Percentiles rank a stretch among this genome's conserved stretches.
Conservation (phyloP, 768 basidiomycete species). For the Amanita jacksonii region DNA sequence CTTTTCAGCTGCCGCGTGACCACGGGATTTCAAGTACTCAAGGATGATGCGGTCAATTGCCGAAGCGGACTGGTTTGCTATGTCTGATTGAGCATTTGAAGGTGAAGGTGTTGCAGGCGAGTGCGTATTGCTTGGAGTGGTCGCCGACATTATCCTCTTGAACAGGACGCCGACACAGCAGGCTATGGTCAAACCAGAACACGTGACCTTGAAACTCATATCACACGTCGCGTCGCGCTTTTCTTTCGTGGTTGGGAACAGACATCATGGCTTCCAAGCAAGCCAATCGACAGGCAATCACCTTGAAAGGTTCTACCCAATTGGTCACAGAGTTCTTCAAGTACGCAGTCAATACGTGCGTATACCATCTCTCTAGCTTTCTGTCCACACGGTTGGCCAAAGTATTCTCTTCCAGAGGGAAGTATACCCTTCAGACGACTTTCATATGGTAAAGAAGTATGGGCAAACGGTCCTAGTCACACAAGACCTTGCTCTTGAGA, state of each 20-base stretch:
- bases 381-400: slow-evolving; percentile 11
- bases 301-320: slow-evolving; percentile 88
- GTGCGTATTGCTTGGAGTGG: slow-evolving; percentile 34
- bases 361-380: slow-evolving; percentile 9
- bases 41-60: slow-evolving; percentile 34
- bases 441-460: slow-evolving; percentile 99
- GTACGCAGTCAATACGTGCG: slow-evolving; percentile 95
- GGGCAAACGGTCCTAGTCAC: slow-evolving; percentile 94
- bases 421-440: slow-evolving; percentile 96
- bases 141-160: slow-evolving; percentile 14
- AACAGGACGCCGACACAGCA: slow-evolving; percentile 3
- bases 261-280: slow-evolving; percentile 34
- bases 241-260: slow-evolving; percentile 12
- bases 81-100: slow-evolving; percentile 28
- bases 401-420: slow-evolving; percentile 96
- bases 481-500: slow-evolving; percentile 86
- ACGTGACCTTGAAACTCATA: slow-evolving; percentile 27
- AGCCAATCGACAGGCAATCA: slow-evolving; percentile 68
- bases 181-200: slow-evolving; percentile 9
- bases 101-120: slow-evolving; percentile 41
- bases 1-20: slow-evolving; percentile 39
- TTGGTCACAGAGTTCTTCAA: slow-evolving; percentile 99
- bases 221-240: slow-evolving; percentile 13
- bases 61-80: slow-evolving; percentile 21
- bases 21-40: slow-evolving; percentile 41